Base-by-base conservation (phyloP, 176 grass and related monocot species). In the Stipa capillata region DNA sequence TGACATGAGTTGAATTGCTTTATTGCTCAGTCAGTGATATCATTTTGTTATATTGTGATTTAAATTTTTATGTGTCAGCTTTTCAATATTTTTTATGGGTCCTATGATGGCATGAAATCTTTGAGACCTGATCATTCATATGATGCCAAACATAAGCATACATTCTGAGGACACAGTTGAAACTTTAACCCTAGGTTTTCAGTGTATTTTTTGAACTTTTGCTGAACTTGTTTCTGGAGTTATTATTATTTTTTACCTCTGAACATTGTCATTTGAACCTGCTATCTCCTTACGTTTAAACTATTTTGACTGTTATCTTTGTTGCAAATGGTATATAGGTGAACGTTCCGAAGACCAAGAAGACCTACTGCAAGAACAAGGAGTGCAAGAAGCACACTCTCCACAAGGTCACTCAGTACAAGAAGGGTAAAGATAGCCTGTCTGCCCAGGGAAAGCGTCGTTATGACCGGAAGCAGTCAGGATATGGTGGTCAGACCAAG, bases 331-430 rank as follows among this genome's bases (percentile, higher is more conserved):
- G 31, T 45, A 3, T 85, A 23, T 24, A 97, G 89, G 95, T 97
- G 83, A 97, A 97, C 37, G 89, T 97, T 74, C 95, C 95, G 0
- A 97, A 97, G 85, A 94, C 87, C 65, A 97, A 90, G 92, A 97
- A 94, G 83, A 97, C 95, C 21, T 94, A 94, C 73, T 97, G 89
- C 87, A 94, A 92, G 90, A 97, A 94, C 87, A 97, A 97, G 78
- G 89, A 92, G 43, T 97, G 95, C 85, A 85, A 1, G 82, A 97
- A 97, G 89, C 95, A 97, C 85, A 97, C 92, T 8, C 83, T 97
- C 50, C 95, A 94, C 80, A 97, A 97, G 78, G 92, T 97, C 9
- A 94, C 95, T 8, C 95, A 97, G 39, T 97, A 94, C 82, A 94
- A 97, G 80, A 97, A 97, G 81, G 95, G 95, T 24, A 97, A 94